Percentiles rank a stretch among this genome's conserved stretches.
Conservation (phyloP, 1,284 basidiomycete species). For the Polyporus tsugae region DNA sequence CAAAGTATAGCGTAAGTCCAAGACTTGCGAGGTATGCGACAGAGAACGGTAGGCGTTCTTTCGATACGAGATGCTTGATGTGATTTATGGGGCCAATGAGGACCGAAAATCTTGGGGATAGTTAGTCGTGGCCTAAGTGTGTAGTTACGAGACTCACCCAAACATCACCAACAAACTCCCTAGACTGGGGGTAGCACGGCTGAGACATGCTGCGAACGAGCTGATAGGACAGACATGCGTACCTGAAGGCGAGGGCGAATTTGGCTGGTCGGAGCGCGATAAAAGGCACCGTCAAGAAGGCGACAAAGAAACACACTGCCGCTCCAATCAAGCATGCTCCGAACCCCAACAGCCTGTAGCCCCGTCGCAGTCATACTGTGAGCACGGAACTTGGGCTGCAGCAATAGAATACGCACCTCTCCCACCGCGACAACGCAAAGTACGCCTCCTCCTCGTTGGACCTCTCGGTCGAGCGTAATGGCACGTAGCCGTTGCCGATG, state of each 20-base stretch:
- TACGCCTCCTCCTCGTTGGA: conserved; percentile 97
- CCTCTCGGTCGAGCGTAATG: conserved; percentile 82
- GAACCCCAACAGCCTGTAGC: conserved; percentile 89
- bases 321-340: conserved; percentile 90
- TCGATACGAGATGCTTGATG: conserved; percentile 86
- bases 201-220: neutral
- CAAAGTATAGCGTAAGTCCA: conserved; percentile 88
- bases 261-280: conserved; percentile 87
- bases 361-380: neutral
- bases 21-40: conserved; percentile 84
- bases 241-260: conserved; percentile 91
- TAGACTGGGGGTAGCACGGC: conserved; percentile 53
- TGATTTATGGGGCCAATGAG: conserved; percentile 88
- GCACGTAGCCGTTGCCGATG: conserved; percentile 85
- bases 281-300: conserved; percentile 91
- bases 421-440: conserved; percentile 92
- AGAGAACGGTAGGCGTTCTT: conserved; percentile 91
- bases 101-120: conserved; percentile 73
- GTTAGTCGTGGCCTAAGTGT: neutral
- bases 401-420: conserved; percentile 59
- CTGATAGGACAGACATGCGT: conserved; percentile 22
- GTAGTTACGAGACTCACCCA: conserved; percentile 58
- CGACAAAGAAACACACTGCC: conserved; percentile 93
- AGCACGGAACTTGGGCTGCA: neutral
- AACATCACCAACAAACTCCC: conserved; percentile 90